Evolutionary conservation across 192 early-diverging fungal species (phyloP).

Genomic region (Funneliformis geosporum): DNA sequence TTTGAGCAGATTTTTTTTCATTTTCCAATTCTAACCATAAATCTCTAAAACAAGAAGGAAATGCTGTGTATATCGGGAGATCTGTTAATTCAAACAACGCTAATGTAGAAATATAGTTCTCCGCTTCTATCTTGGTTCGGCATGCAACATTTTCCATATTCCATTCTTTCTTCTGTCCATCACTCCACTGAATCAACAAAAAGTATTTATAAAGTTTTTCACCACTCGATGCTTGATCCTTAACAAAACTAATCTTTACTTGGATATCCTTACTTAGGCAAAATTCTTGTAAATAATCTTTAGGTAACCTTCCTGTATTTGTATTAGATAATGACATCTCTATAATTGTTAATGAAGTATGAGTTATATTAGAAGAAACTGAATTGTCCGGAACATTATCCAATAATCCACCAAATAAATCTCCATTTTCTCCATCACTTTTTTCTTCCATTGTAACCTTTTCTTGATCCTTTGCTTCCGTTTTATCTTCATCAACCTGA

Average conservation of each 20-base stretch:
- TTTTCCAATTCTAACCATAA: constrained; percentile 59
- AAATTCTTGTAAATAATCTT: constrained; percentile 39
- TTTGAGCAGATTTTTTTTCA: constrained; percentile 38
- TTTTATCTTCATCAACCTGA: constrained; percentile 32
- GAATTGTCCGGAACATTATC: constrained; percentile 26
- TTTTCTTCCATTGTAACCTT: constrained; percentile 7
- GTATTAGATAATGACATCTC: constrained; percentile 34
- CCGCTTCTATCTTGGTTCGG: constrained; percentile 46
- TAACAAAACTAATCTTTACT: constrained; percentile 35
- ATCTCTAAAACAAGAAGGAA: constrained; percentile 62
- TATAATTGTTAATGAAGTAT: constrained; percentile 3
- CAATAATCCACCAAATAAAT: constrained; percentile 41
- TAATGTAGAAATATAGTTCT: constrained; percentile 53
- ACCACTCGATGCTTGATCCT: constrained; percentile 8
- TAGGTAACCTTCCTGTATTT: constrained; percentile 44
- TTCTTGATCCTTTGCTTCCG: constrained; percentile 34
- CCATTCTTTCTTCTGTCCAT: constrained; percentile 21
- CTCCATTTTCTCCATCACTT: constrained; percentile 34
- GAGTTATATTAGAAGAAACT: neutral
- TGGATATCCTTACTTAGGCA: constrained; percentile 42
- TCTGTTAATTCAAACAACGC: constrained; percentile 50
- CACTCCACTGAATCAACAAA: constrained; percentile 38
- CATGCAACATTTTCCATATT: constrained; percentile 45
- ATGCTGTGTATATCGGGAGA: constrained; percentile 51
- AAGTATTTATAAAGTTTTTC: constrained; percentile 17